These are phyloP conservation scores for Hondaea fermentalgiana DNA, from an alignment of 108 stramenopile genomes.

Conservation along the genomic window DNA sequence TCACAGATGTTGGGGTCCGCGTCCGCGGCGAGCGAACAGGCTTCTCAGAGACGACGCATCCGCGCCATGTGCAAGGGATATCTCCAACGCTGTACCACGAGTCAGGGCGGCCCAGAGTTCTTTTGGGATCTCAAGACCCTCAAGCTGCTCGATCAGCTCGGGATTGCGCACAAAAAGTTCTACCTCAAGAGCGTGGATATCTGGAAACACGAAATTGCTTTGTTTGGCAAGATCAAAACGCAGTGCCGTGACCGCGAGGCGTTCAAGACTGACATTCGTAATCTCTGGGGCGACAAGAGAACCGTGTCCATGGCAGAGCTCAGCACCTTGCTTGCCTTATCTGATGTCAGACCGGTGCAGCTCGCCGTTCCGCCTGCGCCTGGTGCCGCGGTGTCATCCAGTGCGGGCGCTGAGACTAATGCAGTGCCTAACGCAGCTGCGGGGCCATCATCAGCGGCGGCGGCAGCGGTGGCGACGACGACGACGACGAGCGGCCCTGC, in stretches of 20 bases:
- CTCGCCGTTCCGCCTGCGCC: too few species aligned
- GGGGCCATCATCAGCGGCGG: too few species aligned
- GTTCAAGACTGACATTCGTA: not conserved
- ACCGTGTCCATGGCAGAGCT: not conserved
- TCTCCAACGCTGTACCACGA: not conserved
- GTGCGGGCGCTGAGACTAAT: too few species aligned
- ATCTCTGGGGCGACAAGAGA: not conserved
- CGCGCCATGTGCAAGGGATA: not conserved
- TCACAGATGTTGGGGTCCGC: too few species aligned
- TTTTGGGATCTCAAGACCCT: not conserved
- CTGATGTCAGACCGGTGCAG: too few species aligned
- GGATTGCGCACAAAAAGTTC: not conserved
- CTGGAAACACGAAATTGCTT: not conserved
- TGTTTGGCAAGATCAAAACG: not conserved
- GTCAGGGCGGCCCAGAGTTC: not conserved
- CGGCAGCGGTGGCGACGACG: too few species aligned
- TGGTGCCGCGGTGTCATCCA: too few species aligned
- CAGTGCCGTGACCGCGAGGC: not conserved
- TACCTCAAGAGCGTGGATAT: not conserved
- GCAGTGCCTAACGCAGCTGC: too few species aligned
- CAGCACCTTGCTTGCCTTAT: not conserved
- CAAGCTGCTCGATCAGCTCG: not conserved
- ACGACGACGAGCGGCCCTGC: too few species aligned
- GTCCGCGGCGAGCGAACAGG: too few species aligned
- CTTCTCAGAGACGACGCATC: not conserved